Evolutionary conservation across 2,329 filamentous ascomycete genomes (phyloP).

Genomic region (Tolypocladium ovalisporum): DNA sequence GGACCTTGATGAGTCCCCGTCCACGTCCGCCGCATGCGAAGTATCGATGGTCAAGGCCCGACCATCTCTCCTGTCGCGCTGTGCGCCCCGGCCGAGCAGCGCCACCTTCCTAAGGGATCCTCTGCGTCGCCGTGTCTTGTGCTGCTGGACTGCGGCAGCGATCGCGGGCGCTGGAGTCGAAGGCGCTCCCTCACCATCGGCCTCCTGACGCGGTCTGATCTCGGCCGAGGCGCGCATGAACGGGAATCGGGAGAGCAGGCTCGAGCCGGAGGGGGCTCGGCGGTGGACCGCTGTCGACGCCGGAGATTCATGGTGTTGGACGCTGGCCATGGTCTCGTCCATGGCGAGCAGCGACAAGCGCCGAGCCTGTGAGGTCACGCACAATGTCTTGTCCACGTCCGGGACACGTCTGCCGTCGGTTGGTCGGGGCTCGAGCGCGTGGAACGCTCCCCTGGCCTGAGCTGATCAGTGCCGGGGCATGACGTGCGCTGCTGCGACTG

Average conservation of each 20-base stretch:
- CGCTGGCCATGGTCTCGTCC: constrained; percentile 1
- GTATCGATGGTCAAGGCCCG: constrained; percentile 34
- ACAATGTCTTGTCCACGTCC: neutral
- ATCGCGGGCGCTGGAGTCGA: constrained; percentile 13
- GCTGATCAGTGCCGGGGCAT: neutral
- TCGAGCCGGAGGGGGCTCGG: constrained; percentile 47
- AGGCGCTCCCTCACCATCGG: constrained; percentile 20
- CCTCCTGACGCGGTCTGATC: constrained; percentile 12
- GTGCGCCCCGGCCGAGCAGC: constrained; percentile 63
- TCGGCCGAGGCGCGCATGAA: constrained; percentile 46
- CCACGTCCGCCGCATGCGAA: constrained; percentile 15
- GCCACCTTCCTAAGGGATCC: constrained; percentile 84
- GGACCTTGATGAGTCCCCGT: constrained; percentile 7
- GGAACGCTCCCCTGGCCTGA: neutral
- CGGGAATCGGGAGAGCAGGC: constrained; percentile 57
- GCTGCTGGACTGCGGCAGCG: constrained; percentile 25
- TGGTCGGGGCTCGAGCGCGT: neutral
- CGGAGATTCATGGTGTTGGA: constrained; percentile 3
- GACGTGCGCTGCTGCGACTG: neutral
- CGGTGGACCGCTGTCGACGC: constrained; percentile 10
- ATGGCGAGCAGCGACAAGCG: neutral
- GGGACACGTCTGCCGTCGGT: neutral
- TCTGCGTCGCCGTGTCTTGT: constrained; percentile 55
- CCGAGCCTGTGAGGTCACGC: neutral
- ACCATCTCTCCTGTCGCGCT: constrained; percentile 45